Percentiles rank a stretch among this genome's conserved stretches.
phyloP scores from a whole-genome alignment of 441 rosid genomes.

The Populus trichocarpa region DNA sequence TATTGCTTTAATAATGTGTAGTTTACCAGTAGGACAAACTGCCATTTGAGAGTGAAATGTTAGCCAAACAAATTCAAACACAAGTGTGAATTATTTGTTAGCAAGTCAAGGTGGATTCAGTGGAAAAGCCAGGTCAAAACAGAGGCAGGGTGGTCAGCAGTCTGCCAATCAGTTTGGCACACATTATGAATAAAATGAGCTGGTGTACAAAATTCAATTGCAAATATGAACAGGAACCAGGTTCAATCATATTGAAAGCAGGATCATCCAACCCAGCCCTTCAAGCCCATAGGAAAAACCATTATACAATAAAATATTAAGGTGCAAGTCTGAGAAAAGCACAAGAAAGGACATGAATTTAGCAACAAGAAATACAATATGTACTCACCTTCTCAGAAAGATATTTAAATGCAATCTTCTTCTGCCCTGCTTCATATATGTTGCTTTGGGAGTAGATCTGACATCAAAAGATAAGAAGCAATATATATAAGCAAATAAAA shows the following conservation, averaged over 20 bases:
- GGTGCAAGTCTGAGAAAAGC: not conserved
- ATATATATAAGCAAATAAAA: not conserved
- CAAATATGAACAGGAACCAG: not conserved
- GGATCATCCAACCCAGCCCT: not conserved
- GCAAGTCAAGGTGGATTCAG: not conserved
- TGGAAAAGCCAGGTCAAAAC: not conserved
- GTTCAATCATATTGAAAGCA: not conserved
- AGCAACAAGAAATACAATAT: conserved; percentile 19
- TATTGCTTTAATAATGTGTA: too few relatives aligned
- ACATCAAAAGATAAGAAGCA: conserved; percentile 4
- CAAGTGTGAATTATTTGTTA: not conserved
- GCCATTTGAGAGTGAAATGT: not conserved
- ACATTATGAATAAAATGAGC: not conserved
- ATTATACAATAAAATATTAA: not conserved
- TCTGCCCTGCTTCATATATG: conserved; percentile 87
- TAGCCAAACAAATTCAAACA: not conserved
- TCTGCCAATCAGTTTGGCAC: not conserved
- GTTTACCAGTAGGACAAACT: not conserved
- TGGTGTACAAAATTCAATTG: not conserved
- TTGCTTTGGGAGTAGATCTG: conserved; percentile 90
- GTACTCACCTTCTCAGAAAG: conserved; percentile 63
- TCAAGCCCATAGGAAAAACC: not conserved
- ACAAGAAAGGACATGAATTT: conserved; percentile 20
- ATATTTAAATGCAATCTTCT: conserved; percentile 76
- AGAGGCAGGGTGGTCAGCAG: not conserved